Conservation (phyloP, 1,284 basidiomycete species). For the Trichosporon coremiiforme region DNA sequence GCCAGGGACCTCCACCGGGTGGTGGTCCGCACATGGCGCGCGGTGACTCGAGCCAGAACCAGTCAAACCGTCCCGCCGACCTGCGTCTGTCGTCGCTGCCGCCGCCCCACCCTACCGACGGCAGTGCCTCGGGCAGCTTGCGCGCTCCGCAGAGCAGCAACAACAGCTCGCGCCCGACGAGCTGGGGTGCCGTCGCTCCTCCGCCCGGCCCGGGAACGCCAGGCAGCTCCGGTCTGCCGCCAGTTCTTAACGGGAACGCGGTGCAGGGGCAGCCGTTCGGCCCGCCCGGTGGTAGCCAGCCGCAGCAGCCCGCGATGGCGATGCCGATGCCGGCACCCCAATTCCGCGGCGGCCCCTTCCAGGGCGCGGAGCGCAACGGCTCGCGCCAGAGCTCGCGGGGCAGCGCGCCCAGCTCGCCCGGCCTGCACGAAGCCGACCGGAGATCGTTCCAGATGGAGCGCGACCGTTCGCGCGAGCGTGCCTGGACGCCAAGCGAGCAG, state of each 20-base stretch:
- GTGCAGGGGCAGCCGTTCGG: not conserved
- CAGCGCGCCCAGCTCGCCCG: conserved; percentile 27
- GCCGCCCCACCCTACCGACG: not conserved
- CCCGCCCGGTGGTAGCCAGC: not conserved
- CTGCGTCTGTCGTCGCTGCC: conserved; percentile 11
- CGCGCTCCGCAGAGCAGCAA: conserved; percentile 18
- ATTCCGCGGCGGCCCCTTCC: conserved; percentile 45
- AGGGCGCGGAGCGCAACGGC: conserved; percentile 45
- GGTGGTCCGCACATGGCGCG: not conserved
- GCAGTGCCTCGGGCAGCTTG: not conserved
- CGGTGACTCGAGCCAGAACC: conserved; percentile 11
- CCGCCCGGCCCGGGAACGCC: conserved; percentile 11
- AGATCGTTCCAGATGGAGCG: conserved; percentile 45
- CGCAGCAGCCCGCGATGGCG: not conserved
- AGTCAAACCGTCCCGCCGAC: not conserved
- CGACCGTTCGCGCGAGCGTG: conserved; percentile 45
- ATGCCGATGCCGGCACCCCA: conserved; percentile 28
- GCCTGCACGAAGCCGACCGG: conserved; percentile 29
- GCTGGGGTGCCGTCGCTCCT: conserved; percentile 17
- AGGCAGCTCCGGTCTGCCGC: not conserved
- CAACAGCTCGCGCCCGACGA: conserved; percentile 25
- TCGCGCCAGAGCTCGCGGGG: conserved; percentile 55
- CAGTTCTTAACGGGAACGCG: conserved; percentile 11
- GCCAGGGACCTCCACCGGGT: not conserved
- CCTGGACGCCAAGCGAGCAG: conserved; percentile 41